Conservation (phyloP, 2,329 filamentous ascomycete genomes). For the Apiospora saccharicola region DNA sequence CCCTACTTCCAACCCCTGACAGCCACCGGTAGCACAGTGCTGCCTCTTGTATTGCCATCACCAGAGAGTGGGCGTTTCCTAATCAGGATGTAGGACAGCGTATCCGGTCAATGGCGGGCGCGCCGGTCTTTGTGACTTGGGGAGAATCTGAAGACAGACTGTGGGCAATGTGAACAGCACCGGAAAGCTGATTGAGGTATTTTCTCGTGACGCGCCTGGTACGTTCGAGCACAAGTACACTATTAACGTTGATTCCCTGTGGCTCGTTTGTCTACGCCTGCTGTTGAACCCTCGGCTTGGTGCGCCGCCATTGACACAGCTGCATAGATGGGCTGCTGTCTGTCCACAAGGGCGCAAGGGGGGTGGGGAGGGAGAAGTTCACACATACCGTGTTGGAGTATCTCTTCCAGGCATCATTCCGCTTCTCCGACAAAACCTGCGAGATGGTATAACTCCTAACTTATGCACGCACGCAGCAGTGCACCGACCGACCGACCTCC, state of each 20-base stretch:
- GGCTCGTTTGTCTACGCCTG: background rate
- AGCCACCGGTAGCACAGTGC: too few species aligned
- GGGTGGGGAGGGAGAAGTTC: too few species aligned
- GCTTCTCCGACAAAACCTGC: background rate
- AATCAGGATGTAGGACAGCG: background rate
- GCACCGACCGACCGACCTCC: background rate
- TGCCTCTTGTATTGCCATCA: background rate
- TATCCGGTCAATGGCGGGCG: background rate
- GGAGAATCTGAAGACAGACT: background rate
- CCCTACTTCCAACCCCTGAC: background rate
- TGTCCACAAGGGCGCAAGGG: background rate
- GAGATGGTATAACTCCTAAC: background rate
- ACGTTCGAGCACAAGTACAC: too few species aligned
- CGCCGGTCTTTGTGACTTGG: background rate
- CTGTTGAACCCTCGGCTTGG: background rate
- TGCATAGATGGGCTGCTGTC: too few species aligned
- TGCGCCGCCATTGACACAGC: too few species aligned
- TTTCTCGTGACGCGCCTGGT: background rate
- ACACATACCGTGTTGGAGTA: background rate
- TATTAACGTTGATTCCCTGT: background rate
- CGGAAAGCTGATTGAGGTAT: background rate
- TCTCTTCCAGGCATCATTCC: background rate
- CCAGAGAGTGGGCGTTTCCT: background rate
- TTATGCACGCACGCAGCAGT: background rate
- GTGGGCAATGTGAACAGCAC: background rate